These are phyloP conservation scores for Plasmodium gallinaceum DNA, from an alignment of 169 alveolate genomes.

Conservation along the genomic window DNA sequence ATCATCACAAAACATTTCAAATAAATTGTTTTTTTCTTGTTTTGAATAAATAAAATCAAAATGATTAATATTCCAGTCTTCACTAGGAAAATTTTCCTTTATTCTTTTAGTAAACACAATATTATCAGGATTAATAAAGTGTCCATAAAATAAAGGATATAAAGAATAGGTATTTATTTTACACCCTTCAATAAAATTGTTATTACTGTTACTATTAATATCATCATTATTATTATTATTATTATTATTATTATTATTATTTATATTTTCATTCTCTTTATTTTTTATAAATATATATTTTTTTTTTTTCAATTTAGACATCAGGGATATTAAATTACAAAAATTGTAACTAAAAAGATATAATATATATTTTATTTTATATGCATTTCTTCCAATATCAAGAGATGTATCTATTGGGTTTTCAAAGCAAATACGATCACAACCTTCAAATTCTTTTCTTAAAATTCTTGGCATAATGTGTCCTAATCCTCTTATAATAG, in stretches of 20 bases:
- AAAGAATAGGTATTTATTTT: conserved; percentile 14
- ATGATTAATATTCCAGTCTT: conserved; percentile 33
- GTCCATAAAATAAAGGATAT: conserved; percentile 44
- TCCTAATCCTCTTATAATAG: conserved; percentile 83
- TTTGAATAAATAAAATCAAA: conserved; percentile 20
- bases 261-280: neutral
- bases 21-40: conserved; percentile 24
- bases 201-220: neutral
- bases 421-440: conserved; percentile 76
- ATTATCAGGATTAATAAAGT: conserved; percentile 45
- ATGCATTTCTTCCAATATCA: conserved; percentile 34
- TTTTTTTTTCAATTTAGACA: neutral
- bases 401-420: conserved; percentile 78
- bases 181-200: conserved; percentile 6
- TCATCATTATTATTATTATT: too few relatives aligned
- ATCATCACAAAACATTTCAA: conserved; percentile 51
- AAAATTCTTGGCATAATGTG: conserved; percentile 82
- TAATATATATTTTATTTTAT: conserved; percentile 79
- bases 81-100: conserved; percentile 30
- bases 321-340: conserved; percentile 9
- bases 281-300: neutral
- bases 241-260: neutral
- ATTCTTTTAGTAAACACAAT: conserved; percentile 55
- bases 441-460: conserved; percentile 45
- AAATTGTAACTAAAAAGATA: conserved; percentile 64